phyloP scores from a whole-genome alignment of 352 stramenopile species.

The Phytopythium oedochilum region DNA sequence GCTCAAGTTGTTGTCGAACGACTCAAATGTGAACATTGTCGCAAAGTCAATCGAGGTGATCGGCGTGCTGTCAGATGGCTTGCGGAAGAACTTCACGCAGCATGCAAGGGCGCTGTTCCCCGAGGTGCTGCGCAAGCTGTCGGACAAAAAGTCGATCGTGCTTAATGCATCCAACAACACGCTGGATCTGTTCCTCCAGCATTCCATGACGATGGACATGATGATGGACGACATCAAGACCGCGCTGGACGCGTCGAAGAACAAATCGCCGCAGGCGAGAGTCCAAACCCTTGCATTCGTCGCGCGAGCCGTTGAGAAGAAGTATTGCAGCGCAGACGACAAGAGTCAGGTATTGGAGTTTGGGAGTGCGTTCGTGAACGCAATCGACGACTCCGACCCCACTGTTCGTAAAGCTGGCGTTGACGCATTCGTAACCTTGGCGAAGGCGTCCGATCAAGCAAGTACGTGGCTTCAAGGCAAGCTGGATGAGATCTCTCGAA shows the following conservation, averaged over 20 bases:
- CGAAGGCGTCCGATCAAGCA: constrained; percentile 47
- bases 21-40: constrained; percentile 87
- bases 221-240: constrained; percentile 86
- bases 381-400: constrained; percentile 75
- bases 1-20: constrained; percentile 71
- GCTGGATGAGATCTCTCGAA: constrained; percentile 60
- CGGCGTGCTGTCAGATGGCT: constrained; percentile 65
- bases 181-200: constrained; percentile 74
- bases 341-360: constrained; percentile 62
- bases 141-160: constrained; percentile 85
- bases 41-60: constrained; percentile 84
- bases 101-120: constrained; percentile 74
- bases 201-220: constrained; percentile 81
- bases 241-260: constrained; percentile 65
- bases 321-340: constrained; percentile 55
- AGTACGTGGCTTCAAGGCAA: constrained; percentile 48
- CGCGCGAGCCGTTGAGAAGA: constrained; percentile 63
- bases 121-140: constrained; percentile 78
- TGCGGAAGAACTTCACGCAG: constrained; percentile 79
- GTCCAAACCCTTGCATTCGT: constrained; percentile 76
- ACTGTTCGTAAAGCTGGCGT: constrained; percentile 75
- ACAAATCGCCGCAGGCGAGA: constrained; percentile 75
- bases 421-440: constrained; percentile 52
- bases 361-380: constrained; percentile 48
- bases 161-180: constrained; percentile 81